Conservation (phyloP, 2,329 filamentous ascomycete genomes). For the Colletotrichum karsti region DNA sequence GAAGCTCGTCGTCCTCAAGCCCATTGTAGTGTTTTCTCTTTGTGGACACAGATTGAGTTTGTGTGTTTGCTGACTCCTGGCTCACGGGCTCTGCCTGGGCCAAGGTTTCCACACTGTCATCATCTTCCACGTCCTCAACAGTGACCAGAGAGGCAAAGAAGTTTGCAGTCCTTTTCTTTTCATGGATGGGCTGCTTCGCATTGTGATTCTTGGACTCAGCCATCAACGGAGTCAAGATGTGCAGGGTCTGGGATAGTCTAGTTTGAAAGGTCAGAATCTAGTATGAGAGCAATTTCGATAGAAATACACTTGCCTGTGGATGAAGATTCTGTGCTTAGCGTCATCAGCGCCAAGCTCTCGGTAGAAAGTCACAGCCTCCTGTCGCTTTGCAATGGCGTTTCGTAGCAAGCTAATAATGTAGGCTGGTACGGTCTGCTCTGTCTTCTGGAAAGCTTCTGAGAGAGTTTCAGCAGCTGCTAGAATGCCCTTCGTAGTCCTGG, state of each 20-base stretch:
- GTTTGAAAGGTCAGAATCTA: accelerated
- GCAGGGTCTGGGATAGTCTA: background rate
- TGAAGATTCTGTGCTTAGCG: background rate
- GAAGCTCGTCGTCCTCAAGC: background rate
- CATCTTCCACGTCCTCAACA: too few relatives aligned
- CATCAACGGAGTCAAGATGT: background rate
- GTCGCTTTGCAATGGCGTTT: background rate
- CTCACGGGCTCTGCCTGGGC: too few relatives aligned
- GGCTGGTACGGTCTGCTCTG: background rate
- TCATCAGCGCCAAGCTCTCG: background rate
- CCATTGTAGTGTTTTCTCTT: too few relatives aligned
- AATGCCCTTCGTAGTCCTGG: background rate
- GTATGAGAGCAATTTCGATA: accelerated
- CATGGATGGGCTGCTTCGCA: too few relatives aligned
- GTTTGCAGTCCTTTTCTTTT: accelerated
- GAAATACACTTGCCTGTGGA: background rate
- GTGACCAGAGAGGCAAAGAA: background rate
- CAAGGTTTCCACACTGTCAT: too few relatives aligned
- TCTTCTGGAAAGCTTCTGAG: accelerated
- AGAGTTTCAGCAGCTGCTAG: background rate
- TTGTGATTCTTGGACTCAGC: too few relatives aligned
- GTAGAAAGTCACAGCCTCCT: background rate
- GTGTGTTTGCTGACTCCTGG: too few relatives aligned
- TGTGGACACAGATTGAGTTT: too few relatives aligned
- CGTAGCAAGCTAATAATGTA: background rate